Conservation (phyloP, 2,329 filamentous ascomycete genomes). For the Domatiomyces catenatus region DNA sequence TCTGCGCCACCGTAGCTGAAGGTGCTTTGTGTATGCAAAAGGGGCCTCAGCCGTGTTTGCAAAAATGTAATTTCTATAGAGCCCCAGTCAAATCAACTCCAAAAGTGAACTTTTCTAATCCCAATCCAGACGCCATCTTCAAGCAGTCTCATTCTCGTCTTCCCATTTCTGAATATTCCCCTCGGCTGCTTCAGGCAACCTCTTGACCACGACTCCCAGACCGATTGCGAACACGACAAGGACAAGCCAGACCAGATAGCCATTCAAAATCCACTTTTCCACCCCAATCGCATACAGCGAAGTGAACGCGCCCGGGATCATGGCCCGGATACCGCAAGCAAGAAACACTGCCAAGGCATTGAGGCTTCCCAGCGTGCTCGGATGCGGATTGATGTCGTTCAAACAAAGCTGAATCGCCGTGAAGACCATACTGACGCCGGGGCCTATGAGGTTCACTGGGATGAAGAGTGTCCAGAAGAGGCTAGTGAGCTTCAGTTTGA, state of each 20-base stretch:
- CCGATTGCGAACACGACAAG: constrained; percentile 28
- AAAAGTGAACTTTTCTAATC: neutral
- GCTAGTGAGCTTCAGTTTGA: constrained; percentile 31
- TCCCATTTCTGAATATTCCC: constrained; percentile 1
- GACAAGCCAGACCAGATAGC: constrained; percentile 52
- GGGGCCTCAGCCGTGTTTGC: neutral
- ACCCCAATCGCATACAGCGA: constrained; percentile 55
- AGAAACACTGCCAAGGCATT: constrained; percentile 54
- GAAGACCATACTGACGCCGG: constrained; percentile 52
- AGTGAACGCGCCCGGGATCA: constrained; percentile 51
- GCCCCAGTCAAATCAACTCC: neutral
- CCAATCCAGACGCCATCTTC: neutral
- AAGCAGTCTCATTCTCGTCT: neutral
- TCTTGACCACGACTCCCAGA: constrained; percentile 22
- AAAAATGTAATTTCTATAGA: neutral
- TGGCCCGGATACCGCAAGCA: constrained; percentile 45
- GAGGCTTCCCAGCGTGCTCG: constrained; percentile 50
- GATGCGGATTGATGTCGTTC: constrained; percentile 56
- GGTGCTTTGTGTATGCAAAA: no score
- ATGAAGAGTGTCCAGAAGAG: constrained; percentile 44
- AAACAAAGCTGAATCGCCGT: constrained; percentile 55
- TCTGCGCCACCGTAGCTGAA: no score
- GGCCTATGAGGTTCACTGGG: constrained; percentile 37
- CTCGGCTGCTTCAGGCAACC: constrained; percentile 20
- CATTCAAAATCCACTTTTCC: constrained; percentile 43